Evolutionary conservation across 2,329 filamentous ascomycete species (phyloP), one percentile per base, ranked within the genome.

Genomic region (Xylariaceae sp.): DNA sequence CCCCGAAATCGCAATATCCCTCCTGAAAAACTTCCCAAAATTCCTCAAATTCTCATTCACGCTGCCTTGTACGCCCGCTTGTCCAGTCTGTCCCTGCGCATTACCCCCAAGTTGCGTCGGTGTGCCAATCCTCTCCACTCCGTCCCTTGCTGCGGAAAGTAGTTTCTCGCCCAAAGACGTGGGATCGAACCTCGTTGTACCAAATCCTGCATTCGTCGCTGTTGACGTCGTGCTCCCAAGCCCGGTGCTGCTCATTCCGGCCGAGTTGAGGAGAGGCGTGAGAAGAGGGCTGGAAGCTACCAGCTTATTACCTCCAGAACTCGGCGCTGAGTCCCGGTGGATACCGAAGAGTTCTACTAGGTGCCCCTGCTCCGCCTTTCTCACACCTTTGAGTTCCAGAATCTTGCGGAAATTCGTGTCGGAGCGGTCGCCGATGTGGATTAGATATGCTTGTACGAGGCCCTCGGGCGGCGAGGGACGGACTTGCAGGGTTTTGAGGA

Each of bases 401-500:
- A 99, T 87, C 72, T 96, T 97, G 65, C 85, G 85, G 80, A 99
- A 99, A 71, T 99, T 99, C 62, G 83, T 81, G 66, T 97, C 94
- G 56, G 87, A 95, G 48, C 88, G 85, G 74, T 99, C 94, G 58
- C 83, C 90, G 57, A 99, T 94, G 71, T 97, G 94, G 68, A 97
- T 95, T 32, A 99, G 83, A 67, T 99, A 99, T 32, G 94, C 94
- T 72, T 97, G 92, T 0, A 99, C 91, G 3, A 99, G 81, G 2
- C 89, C 92, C 73, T 99, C 94, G 0, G 92, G 88, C 0, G 94
- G 94, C 5, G 87, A 89, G 2, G 91, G 84, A 27, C 89, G 89
- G 42, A 99, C 92, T 75, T 99, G 94, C 3, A 99, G 81, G 2
- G 94, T 97, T 71, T 99, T 99, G 61, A 99, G 85, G 18, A 99